These are phyloP conservation scores for Fonsecaea multimorphosa DNA, from an alignment of 2,329 filamentous ascomycete genomes.

Conservation along the genomic window DNA sequence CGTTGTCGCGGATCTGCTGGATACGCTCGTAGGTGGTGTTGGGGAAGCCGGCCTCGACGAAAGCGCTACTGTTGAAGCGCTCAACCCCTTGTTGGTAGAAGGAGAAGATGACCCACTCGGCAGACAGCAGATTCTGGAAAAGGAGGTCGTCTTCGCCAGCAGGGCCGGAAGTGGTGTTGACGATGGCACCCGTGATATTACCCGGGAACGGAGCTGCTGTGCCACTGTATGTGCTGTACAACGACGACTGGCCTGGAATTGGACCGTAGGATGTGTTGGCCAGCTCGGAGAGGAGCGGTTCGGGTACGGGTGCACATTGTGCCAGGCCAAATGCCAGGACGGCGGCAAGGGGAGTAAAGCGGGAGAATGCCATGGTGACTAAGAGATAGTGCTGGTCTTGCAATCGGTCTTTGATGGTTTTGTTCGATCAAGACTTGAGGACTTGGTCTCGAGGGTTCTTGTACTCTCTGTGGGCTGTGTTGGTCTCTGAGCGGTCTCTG, in stretches of 20 bases:
- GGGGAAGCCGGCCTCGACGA: conserved; percentile 46
- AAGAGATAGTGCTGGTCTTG: neutral
- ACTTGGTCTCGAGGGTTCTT: neutral
- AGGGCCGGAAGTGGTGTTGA: conserved; percentile 42
- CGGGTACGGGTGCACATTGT: neutral
- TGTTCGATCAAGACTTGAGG: neutral
- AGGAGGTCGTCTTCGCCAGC: conserved; percentile 50
- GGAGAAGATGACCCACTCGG: conserved; percentile 54
- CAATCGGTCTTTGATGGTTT: neutral
- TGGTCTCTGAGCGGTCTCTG: neutral
- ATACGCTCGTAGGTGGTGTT: conserved; percentile 51
- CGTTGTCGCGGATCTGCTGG: conserved; percentile 54
- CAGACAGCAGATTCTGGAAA: conserved; percentile 54
- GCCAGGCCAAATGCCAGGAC: neutral
- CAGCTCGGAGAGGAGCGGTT: conserved; percentile 3
- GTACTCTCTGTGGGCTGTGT: neutral
- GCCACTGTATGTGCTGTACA: conserved; percentile 46
- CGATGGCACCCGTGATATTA: conserved; percentile 46
- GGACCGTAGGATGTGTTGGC: conserved; percentile 38
- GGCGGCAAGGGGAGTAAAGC: neutral
- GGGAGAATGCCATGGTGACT: neutral
- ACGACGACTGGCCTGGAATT: conserved; percentile 44
- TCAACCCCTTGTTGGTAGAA: conserved; percentile 55
- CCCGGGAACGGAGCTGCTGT: conserved; percentile 46
- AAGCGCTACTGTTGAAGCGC: conserved; percentile 47